These are phyloP conservation scores for Grammothele lineata DNA, from an alignment of 768 basidiomycete species.

Conservation along the genomic window DNA sequence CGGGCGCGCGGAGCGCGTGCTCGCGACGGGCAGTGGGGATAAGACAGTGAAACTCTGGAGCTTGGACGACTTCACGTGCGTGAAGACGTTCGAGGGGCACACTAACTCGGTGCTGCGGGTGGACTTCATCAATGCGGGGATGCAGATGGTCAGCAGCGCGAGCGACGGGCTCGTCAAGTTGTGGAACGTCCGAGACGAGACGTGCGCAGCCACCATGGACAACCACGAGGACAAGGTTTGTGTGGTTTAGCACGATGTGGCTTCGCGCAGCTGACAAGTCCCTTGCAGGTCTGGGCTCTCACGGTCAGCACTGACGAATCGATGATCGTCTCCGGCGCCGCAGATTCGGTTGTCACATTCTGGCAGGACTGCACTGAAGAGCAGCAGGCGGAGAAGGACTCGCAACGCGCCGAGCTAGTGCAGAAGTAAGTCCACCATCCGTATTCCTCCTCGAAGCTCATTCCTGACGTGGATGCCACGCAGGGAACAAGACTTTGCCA, in stretches of 20 bases:
- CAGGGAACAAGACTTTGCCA: constrained; percentile 95
- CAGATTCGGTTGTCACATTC: constrained; percentile 93
- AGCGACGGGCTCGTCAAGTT: constrained; percentile 95
- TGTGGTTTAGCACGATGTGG: not conserved
- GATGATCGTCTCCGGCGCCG: constrained; percentile 88
- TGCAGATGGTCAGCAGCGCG: constrained; percentile 85
- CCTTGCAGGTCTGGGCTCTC: constrained; percentile 90
- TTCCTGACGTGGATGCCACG: too few species aligned
- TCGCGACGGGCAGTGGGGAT: constrained; percentile 95
- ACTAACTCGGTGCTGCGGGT: constrained; percentile 94
- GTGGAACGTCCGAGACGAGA: constrained; percentile 89
- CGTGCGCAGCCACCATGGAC: constrained; percentile 85
- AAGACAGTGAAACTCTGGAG: constrained; percentile 94
- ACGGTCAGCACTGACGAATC: constrained; percentile 77
- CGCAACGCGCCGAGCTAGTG: constrained; percentile 66
- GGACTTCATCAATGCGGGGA: constrained; percentile 79
- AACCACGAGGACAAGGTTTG: constrained; percentile 96
- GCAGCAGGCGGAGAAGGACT: constrained; percentile 69
- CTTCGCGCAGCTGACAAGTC: not conserved
- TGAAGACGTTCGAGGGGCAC: constrained; percentile 97
- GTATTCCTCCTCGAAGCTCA: not conserved
- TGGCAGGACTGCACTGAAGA: constrained; percentile 95
- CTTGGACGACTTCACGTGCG: constrained; percentile 87
- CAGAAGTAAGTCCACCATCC: constrained; percentile 60
- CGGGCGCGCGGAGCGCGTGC: constrained; percentile 70